Conservation (phyloP, 371 early-diverging fungal species). For the Lichtheimia ornata region DNA sequence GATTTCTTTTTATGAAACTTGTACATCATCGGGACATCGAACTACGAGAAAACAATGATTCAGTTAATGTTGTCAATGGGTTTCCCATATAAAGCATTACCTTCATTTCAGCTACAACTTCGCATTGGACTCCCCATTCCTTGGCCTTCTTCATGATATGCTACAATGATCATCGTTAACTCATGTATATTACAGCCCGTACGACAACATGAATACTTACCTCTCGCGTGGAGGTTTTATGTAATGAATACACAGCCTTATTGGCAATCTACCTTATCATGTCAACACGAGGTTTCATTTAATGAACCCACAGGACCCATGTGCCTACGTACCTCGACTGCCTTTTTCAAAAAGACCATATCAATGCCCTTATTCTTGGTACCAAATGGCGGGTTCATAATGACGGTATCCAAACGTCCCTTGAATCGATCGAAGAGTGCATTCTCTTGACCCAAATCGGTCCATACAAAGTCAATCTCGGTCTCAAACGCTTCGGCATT, state of each 20-base stretch:
- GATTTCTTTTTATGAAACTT: slow-evolving; percentile 82
- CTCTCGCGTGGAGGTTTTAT: slow-evolving; percentile 82
- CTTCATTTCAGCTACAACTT: slow-evolving; percentile 76
- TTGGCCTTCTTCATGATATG: slow-evolving; percentile 76
- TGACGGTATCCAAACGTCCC: slow-evolving; percentile 71
- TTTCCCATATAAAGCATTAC: slow-evolving; percentile 23
- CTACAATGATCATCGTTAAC: slow-evolving; percentile 12
- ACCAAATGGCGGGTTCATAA: slow-evolving; percentile 90
- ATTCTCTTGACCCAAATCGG: slow-evolving; percentile 37
- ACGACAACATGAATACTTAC: slow-evolving; percentile 20
- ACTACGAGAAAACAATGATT: slow-evolving; percentile 33
- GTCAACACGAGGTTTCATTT: neutral
- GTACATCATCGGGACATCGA: slow-evolving; percentile 86
- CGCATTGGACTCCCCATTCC: slow-evolving; percentile 75
- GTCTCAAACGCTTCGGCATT: slow-evolving; percentile 74
- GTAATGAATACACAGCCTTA: slow-evolving; percentile 77
- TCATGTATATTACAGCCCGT: neutral
- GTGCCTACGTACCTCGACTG: slow-evolving; percentile 53
- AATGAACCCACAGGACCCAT: neutral
- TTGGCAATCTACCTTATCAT: slow-evolving; percentile 35
- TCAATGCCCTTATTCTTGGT: slow-evolving; percentile 83
- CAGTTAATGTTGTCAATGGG: neutral
- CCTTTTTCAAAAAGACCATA: slow-evolving; percentile 75
- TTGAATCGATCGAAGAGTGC: slow-evolving; percentile 41
- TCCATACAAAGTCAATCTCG: slow-evolving; percentile 60